A percentile compares a stretch with the other conserved stretches of the same genome.
Conservation (phyloP, 2,329 filamentous ascomycete species). For the Ophiostoma tasmaniense region DNA sequence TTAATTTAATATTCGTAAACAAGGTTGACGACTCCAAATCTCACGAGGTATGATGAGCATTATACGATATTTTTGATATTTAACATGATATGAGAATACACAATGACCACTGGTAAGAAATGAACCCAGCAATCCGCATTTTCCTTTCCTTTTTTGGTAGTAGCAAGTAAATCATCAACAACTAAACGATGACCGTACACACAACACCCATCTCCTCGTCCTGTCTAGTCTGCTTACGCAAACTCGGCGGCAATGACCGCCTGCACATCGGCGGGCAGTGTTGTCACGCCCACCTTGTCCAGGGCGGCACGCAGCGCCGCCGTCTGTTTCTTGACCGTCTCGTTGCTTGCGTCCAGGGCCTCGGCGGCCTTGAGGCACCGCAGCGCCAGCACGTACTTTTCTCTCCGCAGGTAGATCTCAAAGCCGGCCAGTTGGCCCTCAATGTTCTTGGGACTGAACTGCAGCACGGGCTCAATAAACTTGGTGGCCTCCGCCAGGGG, state of each 20-base stretch:
- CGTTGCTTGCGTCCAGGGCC: conserved; percentile 58
- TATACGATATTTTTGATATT: neutral
- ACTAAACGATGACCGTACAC: no score
- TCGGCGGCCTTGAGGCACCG: conserved; percentile 72
- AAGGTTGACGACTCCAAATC: no score
- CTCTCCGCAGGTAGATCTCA: conserved; percentile 77
- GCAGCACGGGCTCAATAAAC: conserved; percentile 71
- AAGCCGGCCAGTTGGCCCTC: conserved; percentile 80
- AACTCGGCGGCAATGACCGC: conserved; percentile 65
- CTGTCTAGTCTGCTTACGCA: conserved; percentile 5
- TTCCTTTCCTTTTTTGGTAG: conserved; percentile 3
- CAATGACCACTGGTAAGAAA: conserved; percentile 6
- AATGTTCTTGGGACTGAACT: conserved; percentile 71
- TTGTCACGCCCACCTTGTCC: conserved; percentile 41
- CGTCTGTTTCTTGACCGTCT: conserved; percentile 67
- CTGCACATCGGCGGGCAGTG: conserved; percentile 56
- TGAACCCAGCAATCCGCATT: neutral
- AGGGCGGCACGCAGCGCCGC: conserved; percentile 59
- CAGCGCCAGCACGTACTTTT: conserved; percentile 79
- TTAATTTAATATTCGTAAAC: no score
- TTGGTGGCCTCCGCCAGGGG: conserved; percentile 82
- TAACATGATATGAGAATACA: neutral
- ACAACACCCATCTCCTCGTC: neutral
- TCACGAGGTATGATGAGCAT: neutral
- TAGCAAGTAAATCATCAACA: neutral